These are phyloP conservation scores for Coemansia sp. DNA, from an alignment of 192 early-diverging fungal genomes.

Conservation along the genomic window DNA sequence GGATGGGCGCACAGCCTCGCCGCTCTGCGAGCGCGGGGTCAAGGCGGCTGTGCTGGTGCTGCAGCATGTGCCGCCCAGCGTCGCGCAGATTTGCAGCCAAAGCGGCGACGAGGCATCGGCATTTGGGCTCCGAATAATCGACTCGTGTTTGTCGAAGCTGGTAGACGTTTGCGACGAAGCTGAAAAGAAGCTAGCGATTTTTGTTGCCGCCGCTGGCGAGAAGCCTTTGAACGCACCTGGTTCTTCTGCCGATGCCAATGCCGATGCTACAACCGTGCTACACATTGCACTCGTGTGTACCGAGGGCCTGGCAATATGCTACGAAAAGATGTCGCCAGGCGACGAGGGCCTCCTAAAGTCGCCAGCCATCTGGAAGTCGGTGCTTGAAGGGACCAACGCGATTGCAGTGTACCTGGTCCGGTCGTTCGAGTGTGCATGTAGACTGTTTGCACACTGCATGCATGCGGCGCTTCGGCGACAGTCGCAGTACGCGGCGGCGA, in stretches of 20 bases:
- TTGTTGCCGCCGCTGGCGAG: neutral
- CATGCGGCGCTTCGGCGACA: neutral
- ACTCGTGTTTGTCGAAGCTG: slow-evolving; percentile 22
- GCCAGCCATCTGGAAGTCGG: slow-evolving; percentile 30
- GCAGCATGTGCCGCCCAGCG: slow-evolving; percentile 9
- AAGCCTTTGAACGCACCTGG: neutral
- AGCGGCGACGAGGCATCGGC: slow-evolving; percentile 1
- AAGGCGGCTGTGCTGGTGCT: slow-evolving; percentile 8
- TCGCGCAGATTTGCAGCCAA: slow-evolving; percentile 28
- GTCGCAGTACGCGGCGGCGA: neutral
- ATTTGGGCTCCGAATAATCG: slow-evolving; percentile 20
- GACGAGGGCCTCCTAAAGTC: slow-evolving; percentile 19
- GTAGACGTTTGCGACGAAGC: slow-evolving; percentile 12
- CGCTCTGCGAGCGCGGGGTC: slow-evolving; percentile 22
- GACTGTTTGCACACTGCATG: slow-evolving; percentile 10
- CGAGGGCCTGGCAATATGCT: slow-evolving; percentile 1
- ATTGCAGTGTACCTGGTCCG: slow-evolving; percentile 22
- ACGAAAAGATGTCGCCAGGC: slow-evolving; percentile 17
- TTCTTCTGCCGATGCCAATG: no score
- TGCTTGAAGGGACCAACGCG: slow-evolving; percentile 23
- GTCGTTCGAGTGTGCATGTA: slow-evolving; percentile 18
- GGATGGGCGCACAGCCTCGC: neutral
- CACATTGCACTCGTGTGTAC: slow-evolving; percentile 3
- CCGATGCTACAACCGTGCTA: neutral
- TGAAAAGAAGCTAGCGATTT: slow-evolving; percentile 1